Evolutionary conservation across 257 asterid species (phyloP).

Genomic region (Thymus quinquecostatus): DNA sequence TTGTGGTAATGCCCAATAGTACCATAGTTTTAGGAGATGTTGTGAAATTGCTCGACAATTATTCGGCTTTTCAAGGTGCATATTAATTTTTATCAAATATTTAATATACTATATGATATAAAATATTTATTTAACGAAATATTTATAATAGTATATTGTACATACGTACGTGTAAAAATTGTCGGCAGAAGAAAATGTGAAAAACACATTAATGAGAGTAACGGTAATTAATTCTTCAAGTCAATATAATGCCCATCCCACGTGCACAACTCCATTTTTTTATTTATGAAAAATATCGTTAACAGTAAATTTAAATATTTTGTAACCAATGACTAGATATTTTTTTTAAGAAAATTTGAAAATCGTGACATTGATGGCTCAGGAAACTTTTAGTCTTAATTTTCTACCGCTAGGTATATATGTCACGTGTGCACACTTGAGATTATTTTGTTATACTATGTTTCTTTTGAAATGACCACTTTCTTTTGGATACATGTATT

Average conservation of each 20-base stretch:
- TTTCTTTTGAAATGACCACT: no score
- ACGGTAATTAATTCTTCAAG: background rate
- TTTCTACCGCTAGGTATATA: no score
- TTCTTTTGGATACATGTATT: no score
- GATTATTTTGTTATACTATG: no score
- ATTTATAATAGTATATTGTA: background rate
- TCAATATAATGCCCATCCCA: background rate
- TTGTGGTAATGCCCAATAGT: slow-evolving; percentile 25
- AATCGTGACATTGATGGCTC: no score
- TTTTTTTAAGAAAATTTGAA: no score
- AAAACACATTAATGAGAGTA: slow-evolving; percentile 20
- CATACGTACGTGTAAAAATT: slow-evolving; percentile 24
- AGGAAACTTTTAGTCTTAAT: no score
- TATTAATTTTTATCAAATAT: background rate
- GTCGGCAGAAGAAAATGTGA: slow-evolving; percentile 35
- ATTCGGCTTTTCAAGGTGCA: slow-evolving; percentile 34
- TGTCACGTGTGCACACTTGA: no score
- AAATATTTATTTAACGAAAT: background rate
- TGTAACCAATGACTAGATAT: no score
- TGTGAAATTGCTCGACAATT: slow-evolving; percentile 36
- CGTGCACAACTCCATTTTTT: background rate
- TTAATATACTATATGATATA: no score
- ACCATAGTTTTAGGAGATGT: slow-evolving; percentile 37
- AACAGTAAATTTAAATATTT: no score
- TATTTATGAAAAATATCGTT: no score